Evolutionary conservation across 805 yeast species (phyloP), one percentile per base, ranked within the genome.

Genomic region (Ogataea pini): DNA sequence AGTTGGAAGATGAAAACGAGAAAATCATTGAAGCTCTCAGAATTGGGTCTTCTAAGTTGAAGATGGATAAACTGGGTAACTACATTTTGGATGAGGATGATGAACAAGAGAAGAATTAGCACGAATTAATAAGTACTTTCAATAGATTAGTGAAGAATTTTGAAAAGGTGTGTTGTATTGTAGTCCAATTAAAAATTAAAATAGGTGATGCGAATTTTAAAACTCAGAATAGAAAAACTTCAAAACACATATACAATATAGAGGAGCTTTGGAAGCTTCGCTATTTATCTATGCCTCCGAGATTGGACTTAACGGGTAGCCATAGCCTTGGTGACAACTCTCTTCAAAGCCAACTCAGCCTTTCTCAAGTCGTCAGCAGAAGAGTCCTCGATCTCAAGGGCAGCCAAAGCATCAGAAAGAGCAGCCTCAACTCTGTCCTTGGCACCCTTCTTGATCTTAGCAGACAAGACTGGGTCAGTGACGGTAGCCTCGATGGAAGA

Each of bases 261-360:
- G 32, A 44, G 43, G 44, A 39, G 44, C 40, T 49, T 39, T 31
- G 32, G 19, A 36, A 40, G 46, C 47, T 43, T 22, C 38, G 36
- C 44, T 44, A 48, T 40, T 44, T 45, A 46, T 40, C 32, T 39
- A 34, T 44, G 44, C 39, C 38, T 27, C 41, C 41, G 46, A 36
- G 28, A 28, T 27, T 46, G 44, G 36, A 41, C 77, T 84, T 86
- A 87, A 83, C 97, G 97, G 76, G 97, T 82, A 67, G 97, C 87
- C 90, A 91, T 88, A 75, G 97, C 97, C 83, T 90, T 92, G 83
- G 97, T 92, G 75, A 92, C 97, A 71, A 92, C 97, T 79, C 99
- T 89, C 90, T 94, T 94, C 76, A 94, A 88, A 76, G 90, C 85
- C 75, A 94, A 89, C 84, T 94, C 98, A 71, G 99, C 98, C 86